Percentiles rank a stretch among this genome's conserved stretches.
phyloP scores from a whole-genome alignment of 345 rosid genomes.

The Eutrema heterophyllum region DNA sequence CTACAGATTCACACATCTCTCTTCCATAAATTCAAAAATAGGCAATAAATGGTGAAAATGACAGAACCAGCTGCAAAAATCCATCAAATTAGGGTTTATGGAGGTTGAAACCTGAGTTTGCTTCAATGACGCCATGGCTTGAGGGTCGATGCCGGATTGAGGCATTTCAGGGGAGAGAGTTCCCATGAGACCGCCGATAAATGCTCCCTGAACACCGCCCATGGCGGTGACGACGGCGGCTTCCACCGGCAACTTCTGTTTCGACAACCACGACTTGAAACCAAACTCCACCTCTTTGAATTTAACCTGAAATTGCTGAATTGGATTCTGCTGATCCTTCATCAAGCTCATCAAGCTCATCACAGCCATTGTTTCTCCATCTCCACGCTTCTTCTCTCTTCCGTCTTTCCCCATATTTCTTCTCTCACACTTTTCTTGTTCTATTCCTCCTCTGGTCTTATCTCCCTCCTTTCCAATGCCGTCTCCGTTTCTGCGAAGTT shows the following conservation, averaged over 20 bases:
- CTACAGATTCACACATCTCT: slow-evolving; percentile 32
- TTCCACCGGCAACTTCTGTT: slow-evolving; percentile 70
- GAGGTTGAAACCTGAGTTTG: slow-evolving; percentile 69
- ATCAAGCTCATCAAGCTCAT: slow-evolving; percentile 33
- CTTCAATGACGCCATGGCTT: slow-evolving; percentile 79
- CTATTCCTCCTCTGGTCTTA: not conserved
- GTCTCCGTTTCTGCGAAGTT: not conserved
- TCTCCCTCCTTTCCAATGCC: slow-evolving; percentile 11
- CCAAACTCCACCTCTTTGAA: slow-evolving; percentile 59
- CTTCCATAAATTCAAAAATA: not conserved
- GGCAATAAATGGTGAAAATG: not conserved
- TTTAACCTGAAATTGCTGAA: slow-evolving; percentile 48
- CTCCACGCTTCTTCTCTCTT: slow-evolving; percentile 27
- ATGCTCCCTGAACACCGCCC: slow-evolving; percentile 71
- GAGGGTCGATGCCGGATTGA: slow-evolving; percentile 52
- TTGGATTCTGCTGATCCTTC: slow-evolving; percentile 50
- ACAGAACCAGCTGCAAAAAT: not conserved
- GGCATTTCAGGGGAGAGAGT: slow-evolving; percentile 57
- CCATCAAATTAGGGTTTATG: slow-evolving; percentile 13
- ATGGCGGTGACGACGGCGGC: slow-evolving; percentile 76
- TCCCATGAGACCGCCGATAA: slow-evolving; percentile 81
- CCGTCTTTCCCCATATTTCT: slow-evolving; percentile 50
- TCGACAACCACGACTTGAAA: slow-evolving; percentile 70
- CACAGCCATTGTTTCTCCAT: slow-evolving; percentile 34
- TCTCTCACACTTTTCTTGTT: slow-evolving; percentile 7